These are phyloP conservation scores for Alnus glutinosa DNA, from an alignment of 306 rosid genomes.

Conservation along the genomic window DNA sequence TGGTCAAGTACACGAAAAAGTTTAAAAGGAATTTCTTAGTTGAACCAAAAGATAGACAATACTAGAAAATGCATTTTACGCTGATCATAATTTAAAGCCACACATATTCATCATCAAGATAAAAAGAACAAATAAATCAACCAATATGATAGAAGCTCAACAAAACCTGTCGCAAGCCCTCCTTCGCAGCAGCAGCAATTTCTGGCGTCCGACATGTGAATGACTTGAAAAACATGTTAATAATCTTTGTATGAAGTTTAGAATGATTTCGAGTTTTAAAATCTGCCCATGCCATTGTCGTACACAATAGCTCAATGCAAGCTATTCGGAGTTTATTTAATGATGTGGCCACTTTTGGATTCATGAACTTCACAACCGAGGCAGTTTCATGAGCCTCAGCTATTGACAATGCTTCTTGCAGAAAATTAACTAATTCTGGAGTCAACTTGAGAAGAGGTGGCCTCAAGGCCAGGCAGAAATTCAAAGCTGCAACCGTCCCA, in stretches of 20 bases:
- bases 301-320: constrained; percentile 95
- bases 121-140: constrained; percentile 15
- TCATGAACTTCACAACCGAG: constrained; percentile 86
- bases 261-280: constrained; percentile 89
- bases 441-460: constrained; percentile 99
- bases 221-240: constrained; percentile 96
- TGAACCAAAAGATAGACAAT: constrained; percentile 2
- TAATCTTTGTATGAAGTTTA: constrained; percentile 91
- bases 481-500: constrained; percentile 95
- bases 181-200: constrained; percentile 98
- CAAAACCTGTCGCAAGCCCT: constrained; percentile 92
- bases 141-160: constrained; percentile 20
- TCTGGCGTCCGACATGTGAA: constrained; percentile 94
- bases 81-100: constrained; percentile 19
- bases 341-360: constrained; percentile 90
- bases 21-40: constrained; percentile 1
- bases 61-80: constrained; percentile 4
- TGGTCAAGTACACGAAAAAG: constrained; percentile 22
- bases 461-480: constrained; percentile 93
- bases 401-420: constrained; percentile 96
- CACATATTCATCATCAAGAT: constrained; percentile 17
- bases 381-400: constrained; percentile 97
- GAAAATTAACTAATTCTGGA: constrained; percentile 84
- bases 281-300: constrained; percentile 99
- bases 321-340: constrained; percentile 90